Evolutionary conservation across 306 rosid species (phyloP).

Genomic region (Ormosia emarginata): DNA sequence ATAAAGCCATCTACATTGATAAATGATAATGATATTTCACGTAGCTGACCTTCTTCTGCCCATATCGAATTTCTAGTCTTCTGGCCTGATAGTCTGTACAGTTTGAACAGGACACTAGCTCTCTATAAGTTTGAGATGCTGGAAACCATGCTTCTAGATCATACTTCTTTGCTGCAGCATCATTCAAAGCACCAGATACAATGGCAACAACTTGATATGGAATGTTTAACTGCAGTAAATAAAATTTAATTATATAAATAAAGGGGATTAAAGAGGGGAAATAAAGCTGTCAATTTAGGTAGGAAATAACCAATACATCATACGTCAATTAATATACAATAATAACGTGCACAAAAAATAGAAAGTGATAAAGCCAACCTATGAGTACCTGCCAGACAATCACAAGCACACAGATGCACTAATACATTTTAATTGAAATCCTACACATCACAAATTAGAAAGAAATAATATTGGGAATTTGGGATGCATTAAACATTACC

Average conservation of each 20-base stretch:
- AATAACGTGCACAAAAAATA: neutral
- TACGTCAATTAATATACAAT: neutral
- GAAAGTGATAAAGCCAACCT: neutral
- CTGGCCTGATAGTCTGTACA: slow-evolving; percentile 96
- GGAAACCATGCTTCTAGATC: slow-evolving; percentile 99
- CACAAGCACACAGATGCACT: neutral
- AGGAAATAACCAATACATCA: slow-evolving; percentile 4
- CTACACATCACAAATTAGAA: neutral
- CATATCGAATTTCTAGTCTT: slow-evolving; percentile 82
- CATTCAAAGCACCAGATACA: slow-evolving; percentile 97
- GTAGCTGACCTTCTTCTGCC: slow-evolving; percentile 82
- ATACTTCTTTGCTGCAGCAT: slow-evolving; percentile 95
- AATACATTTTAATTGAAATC: neutral
- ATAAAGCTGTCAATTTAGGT: neutral
- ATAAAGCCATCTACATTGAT: neutral
- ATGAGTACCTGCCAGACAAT: neutral
- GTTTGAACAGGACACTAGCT: slow-evolving; percentile 92
- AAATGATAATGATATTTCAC: neutral
- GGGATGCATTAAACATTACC: neutral
- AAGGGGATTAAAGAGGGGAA: neutral
- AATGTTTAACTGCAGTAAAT: slow-evolving; percentile 57
- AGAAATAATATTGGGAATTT: neutral
- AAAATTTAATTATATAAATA: neutral
- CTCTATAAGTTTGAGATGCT: slow-evolving; percentile 80
- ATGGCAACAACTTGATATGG: slow-evolving; percentile 87